phyloP scores from a whole-genome alignment of 148 eudicot genomes.

The Vaccinium darrowii region DNA sequence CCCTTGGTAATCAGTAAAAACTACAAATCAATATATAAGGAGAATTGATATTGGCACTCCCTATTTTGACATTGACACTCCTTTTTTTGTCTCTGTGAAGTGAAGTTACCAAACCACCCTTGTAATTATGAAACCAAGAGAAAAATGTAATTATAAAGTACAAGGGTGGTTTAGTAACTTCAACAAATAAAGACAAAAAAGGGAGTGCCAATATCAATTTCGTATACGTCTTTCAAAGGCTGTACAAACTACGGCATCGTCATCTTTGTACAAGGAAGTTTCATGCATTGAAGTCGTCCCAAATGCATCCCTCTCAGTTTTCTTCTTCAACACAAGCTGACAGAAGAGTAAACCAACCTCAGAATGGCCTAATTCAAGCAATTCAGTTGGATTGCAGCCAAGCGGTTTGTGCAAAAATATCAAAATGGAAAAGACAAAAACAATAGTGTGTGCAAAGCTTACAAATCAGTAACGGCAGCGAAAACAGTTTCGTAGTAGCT shows the following conservation, averaged over 20 bases:
- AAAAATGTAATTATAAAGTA: too few relatives aligned
- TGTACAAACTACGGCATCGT: background rate
- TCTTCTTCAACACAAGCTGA: background rate
- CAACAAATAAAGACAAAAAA: too few relatives aligned
- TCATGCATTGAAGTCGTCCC: background rate
- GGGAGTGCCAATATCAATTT: too few relatives aligned
- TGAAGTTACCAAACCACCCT: too few relatives aligned
- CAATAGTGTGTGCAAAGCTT: background rate
- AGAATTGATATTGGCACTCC: too few relatives aligned
- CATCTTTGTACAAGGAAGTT: background rate
- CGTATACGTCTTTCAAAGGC: slow-evolving; percentile 1
- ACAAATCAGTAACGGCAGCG: background rate
- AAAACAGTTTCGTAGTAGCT: background rate
- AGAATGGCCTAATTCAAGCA: background rate
- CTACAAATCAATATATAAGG: background rate
- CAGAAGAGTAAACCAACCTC: background rate
- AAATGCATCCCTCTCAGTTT: background rate
- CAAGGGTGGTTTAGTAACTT: too few relatives aligned
- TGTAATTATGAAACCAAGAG: too few relatives aligned
- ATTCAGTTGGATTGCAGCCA: background rate
- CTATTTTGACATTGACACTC: too few relatives aligned
- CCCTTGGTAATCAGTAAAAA: background rate
- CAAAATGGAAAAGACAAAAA: background rate
- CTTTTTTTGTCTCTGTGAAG: too few relatives aligned
- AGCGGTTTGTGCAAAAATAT: background rate